Evolutionary conservation across 306 rosid genomes (phyloP).

Genomic region (Medicago lupulina): DNA sequence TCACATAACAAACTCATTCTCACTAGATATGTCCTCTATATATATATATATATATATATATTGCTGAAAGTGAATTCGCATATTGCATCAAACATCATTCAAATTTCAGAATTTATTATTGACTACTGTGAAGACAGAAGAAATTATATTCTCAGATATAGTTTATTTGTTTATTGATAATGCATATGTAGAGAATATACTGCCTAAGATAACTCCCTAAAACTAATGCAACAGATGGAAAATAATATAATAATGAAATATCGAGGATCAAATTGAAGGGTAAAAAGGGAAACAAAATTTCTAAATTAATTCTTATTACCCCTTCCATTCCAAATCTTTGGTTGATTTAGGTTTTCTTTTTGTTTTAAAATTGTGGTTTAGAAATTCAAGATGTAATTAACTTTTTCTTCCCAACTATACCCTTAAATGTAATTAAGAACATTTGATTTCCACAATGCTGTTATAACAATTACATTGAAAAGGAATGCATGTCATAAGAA

Average conservation of each 20-base stretch:
- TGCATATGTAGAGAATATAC: not conserved
- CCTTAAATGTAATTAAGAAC: not conserved
- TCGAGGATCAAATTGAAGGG: not conserved
- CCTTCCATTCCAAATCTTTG: no score
- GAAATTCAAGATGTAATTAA: no score
- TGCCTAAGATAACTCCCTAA: not conserved
- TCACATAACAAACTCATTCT: no score
- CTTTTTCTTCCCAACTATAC: no score
- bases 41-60: no score
- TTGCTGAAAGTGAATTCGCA: slow-evolving; percentile 10
- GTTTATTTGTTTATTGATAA: no score
- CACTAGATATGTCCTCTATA: no score
- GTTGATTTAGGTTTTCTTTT: no score
- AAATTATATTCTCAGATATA: not conserved
- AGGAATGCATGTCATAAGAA: not conserved
- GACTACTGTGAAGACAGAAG: not conserved
- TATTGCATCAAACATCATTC: slow-evolving; percentile 11
- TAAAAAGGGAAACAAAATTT: not conserved
- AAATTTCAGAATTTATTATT: not conserved
- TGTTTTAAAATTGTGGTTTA: no score
- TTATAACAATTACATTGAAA: not conserved
- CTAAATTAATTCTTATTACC: not conserved
- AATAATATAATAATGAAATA: no score
- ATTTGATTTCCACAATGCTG: not conserved
- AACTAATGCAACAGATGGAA: not conserved